phyloP scores from a whole-genome alignment of 2,329 filamentous ascomycete genomes.

The Rhinocladiella similis region DNA sequence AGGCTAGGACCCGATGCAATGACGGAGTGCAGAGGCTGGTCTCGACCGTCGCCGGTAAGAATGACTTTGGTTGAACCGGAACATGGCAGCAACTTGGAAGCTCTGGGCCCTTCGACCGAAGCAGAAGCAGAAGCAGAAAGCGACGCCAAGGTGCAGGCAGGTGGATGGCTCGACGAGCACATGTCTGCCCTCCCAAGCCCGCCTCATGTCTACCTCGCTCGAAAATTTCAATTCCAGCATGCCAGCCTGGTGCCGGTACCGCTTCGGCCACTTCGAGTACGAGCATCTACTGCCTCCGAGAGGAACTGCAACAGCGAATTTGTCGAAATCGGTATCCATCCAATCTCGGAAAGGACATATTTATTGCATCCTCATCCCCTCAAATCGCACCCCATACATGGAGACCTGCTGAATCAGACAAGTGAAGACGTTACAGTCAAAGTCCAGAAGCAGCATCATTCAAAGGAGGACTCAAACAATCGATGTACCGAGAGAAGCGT shows the following conservation, averaged over 20 bases:
- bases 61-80: too few relatives aligned
- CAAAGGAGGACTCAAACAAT: slow-evolving; percentile 26
- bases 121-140: not conserved
- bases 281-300: too few relatives aligned
- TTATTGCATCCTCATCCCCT: not conserved
- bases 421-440: not conserved
- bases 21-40: too few relatives aligned
- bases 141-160: not conserved
- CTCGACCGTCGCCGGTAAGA: too few relatives aligned
- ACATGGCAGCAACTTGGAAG: too few relatives aligned
- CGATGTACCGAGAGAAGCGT: not conserved
- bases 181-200: not conserved
- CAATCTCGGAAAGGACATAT: not conserved
- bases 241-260: not conserved
- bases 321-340: not conserved
- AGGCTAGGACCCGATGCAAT: too few relatives aligned
- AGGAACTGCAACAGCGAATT: not conserved
- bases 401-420: not conserved
- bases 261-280: not conserved
- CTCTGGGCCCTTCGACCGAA: too few relatives aligned
- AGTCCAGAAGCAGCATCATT: not conserved
- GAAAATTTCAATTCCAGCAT: not conserved
- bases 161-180: not conserved
- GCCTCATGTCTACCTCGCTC: not conserved
- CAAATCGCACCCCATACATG: not conserved